A percentile compares a stretch with the other conserved stretches of the same genome.
phyloP scores from a whole-genome alignment of 1,284 basidiomycete genomes.

The Cryptococcus amylolentus region DNA sequence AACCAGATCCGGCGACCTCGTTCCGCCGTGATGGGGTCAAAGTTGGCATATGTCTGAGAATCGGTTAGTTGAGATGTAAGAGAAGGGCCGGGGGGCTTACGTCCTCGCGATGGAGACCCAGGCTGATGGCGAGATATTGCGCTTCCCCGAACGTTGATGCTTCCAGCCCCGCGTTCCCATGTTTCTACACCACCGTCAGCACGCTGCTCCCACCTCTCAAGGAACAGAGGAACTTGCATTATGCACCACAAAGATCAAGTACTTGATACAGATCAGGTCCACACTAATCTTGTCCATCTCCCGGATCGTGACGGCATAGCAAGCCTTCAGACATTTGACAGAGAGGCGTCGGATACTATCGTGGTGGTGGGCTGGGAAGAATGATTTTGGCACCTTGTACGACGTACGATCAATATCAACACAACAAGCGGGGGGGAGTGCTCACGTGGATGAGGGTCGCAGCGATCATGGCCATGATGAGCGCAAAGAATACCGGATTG shows the following conservation, averaged over 20 bases:
- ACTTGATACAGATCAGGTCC: slow-evolving; percentile 26
- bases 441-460: slow-evolving; percentile 26
- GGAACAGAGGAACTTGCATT: slow-evolving; percentile 10
- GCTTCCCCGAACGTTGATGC: slow-evolving; percentile 23
- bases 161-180: slow-evolving; percentile 21
- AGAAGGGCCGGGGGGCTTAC: slow-evolving; percentile 8
- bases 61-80: not conserved
- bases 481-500: slow-evolving; percentile 24
- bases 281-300: slow-evolving; percentile 19
- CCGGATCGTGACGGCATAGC: slow-evolving; percentile 14
- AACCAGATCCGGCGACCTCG: slow-evolving; percentile 19
- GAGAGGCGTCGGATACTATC: slow-evolving; percentile 21
- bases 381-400: slow-evolving; percentile 17
- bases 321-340: slow-evolving; percentile 20
- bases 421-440: not conserved
- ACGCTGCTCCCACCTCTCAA: not conserved
- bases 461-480: slow-evolving; percentile 26
- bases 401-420: too few relatives aligned
- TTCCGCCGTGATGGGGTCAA: slow-evolving; percentile 27
- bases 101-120: slow-evolving; percentile 26
- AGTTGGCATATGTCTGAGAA: slow-evolving; percentile 3
- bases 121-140: slow-evolving; percentile 17
- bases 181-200: slow-evolving; percentile 12
- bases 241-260: slow-evolving; percentile 22
- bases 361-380: slow-evolving; percentile 17